Conservation (phyloP, 2,329 filamentous ascomycete species). For the Ceratocystis alfenasii region DNA sequence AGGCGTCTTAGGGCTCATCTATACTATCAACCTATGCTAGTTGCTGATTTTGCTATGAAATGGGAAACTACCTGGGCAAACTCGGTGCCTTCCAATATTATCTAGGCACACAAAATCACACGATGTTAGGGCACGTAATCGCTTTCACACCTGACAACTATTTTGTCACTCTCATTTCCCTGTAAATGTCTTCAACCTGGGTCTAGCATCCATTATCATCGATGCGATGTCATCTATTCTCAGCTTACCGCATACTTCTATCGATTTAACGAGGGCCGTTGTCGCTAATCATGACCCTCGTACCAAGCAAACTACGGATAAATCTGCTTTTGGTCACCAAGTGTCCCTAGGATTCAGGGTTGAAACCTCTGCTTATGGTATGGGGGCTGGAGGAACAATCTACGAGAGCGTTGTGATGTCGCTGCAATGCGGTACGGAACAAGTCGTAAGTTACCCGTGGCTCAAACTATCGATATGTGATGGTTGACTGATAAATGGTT, state of each 20-base stretch:
- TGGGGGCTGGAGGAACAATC: slow-evolving; percentile 6
- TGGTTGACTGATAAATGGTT: background rate
- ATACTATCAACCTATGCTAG: background rate
- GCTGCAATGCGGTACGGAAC: slow-evolving; percentile 13
- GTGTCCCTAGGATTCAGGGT: slow-evolving; percentile 15
- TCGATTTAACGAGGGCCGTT: slow-evolving; percentile 19
- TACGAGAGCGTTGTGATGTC: slow-evolving; percentile 18
- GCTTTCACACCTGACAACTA: background rate
- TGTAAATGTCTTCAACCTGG: background rate
- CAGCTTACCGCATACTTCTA: slow-evolving; percentile 8
- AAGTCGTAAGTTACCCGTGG: slow-evolving; percentile 10
- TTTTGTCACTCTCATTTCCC: background rate
- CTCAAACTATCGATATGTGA: background rate
- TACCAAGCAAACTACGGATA: slow-evolving; percentile 20
- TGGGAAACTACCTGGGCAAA: slow-evolving; percentile 4
- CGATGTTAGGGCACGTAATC: background rate
- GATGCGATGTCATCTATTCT: slow-evolving; percentile 17
- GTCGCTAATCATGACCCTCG: slow-evolving; percentile 21
- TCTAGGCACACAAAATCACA: background rate
- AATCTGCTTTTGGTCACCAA: slow-evolving; percentile 15
- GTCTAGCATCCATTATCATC: background rate
- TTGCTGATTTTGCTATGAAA: background rate
- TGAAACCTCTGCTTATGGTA: background rate
- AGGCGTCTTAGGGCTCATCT: background rate
- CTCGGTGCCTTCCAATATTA: background rate